Evolutionary conservation across 345 rosid species (phyloP), one percentile per base, ranked within the genome.

Genomic region (Excoecaria cochinchinensis): DNA sequence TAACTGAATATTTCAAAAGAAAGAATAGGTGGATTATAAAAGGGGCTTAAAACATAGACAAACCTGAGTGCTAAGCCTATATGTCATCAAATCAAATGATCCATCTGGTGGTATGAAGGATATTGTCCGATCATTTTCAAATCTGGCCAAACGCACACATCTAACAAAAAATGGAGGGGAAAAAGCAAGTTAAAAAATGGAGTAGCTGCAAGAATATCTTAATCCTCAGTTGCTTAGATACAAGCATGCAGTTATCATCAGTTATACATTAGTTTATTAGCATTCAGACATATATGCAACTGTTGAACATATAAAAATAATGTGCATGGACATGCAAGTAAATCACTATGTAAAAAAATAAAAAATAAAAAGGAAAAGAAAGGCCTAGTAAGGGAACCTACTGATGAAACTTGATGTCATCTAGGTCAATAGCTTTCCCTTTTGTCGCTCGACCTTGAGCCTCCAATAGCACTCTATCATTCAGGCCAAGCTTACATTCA

Each of bases 41-140:
- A 72, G 83, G 58, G 75, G 78, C 55, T 52, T 6, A 56, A 71
- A 57, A 57, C 66, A 71, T 55, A 42, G 15, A 44, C 15, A 76
- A 44, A 95, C 99, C 99, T 95, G 98, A 68, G 98, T 93, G 72
- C 92, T 90, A 69, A 95, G 98, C 80, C 99, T 89, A 67, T 95
- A 95, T 31, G 98, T 91, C 99, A 95, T 95, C 74, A 95, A 90
- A 81, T 95, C 99, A 77, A 95, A 95, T 85, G 99, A 74, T 38
- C 98, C 99, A 84, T 95, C 99, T 14, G 99, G 99, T 51, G 99
- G 99, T 79, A 95, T 85, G 78, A 93, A 95, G 46, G 99, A 95
- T 81, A 95, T 95, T 6, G 97, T 95, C 69, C 97, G 80, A 73
- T 95, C 99, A 81, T 95, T 95, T 78, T 95, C 98, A 80, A 95